Evolutionary conservation across 1,139 yeast species (phyloP), one percentile per base, ranked within the genome.

Genomic region (Sugiyamaella grinbergsii): DNA sequence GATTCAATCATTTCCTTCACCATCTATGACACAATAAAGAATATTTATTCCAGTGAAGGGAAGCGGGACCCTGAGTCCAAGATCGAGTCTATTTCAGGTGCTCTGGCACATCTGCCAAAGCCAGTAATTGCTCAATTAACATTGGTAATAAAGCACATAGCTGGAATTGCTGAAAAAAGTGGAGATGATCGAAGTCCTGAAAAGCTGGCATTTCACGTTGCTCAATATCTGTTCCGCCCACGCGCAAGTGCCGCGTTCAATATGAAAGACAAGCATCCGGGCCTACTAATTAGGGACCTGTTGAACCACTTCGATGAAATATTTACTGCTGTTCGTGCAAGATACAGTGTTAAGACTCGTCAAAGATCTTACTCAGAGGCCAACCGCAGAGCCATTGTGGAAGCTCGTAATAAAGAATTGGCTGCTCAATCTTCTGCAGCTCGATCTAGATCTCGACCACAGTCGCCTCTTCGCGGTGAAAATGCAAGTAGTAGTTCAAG

Each of bases 1-100:
- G 91, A 85, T 58, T 83, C 95, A 0, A 68, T 89, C 31, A 79
- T 90, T 10, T 83, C 95, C 1, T 76, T 78, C 57, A 79, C 80
- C 23, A 74, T 81, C 48, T 84, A 82, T 62, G 93, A 87, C 61
- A 71, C 85, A 50, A 74, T 86, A 57, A 81, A 80, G 62, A 76
- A 82, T 2, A 71, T 87, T 33, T 88, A 86, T 63, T 66, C 69
- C n/a, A 47, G 53, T 18, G 54, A 50, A 6, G 55, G 52, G 32
- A 49, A 53, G 10, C 28, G 40, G n/a, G 51, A 50, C n/a, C 58
- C 49, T 5, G 39, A 42, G 1, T 38, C 53, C 8, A 31, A 45
- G 22, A 26, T 52, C 0, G 61, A 54, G 16, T 46, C 51, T 20
- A 51, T 66, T 2, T 57, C 61, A 5, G 34, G 49, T 3, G 59